phyloP scores from a whole-genome alignment of 2,329 filamentous ascomycete species.

The Xylariaceae sp. region DNA sequence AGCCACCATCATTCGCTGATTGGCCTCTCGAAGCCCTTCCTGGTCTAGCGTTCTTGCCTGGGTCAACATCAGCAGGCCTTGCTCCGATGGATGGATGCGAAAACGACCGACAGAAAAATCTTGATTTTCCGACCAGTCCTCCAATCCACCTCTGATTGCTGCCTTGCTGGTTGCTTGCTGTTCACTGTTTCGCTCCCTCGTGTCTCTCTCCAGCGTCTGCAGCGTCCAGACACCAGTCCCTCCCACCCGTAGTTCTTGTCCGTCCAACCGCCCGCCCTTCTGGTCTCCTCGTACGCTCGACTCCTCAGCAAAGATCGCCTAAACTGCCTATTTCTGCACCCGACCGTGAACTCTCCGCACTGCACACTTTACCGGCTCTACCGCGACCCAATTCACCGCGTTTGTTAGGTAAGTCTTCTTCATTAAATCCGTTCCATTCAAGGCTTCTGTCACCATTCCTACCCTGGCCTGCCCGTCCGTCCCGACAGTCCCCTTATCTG shows the following conservation, averaged over 20 bases:
- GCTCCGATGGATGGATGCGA: too few relatives aligned
- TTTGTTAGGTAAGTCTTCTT: constrained; percentile 24
- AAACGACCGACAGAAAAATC: too few relatives aligned
- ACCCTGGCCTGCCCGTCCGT: constrained; percentile 5
- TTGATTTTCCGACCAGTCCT: not conserved
- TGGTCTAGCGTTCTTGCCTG: too few relatives aligned
- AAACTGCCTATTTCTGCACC: constrained; percentile 12
- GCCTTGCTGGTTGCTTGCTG: not conserved
- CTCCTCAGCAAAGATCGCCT: constrained; percentile 4
- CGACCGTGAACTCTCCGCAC: constrained; percentile 5
- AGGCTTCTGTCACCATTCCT: constrained; percentile 15
- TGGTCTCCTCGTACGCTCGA: constrained; percentile 9
- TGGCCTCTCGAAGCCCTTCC: too few relatives aligned
- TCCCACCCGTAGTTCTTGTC: too few relatives aligned
- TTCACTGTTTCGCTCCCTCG: not conserved
- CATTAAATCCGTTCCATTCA: constrained; percentile 9
- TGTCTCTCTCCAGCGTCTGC: too few relatives aligned
- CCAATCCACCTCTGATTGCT: not conserved
- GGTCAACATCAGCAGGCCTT: too few relatives aligned
- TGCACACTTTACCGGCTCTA: constrained; percentile 12
- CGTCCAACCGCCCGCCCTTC: constrained; percentile 7
- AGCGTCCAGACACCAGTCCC: too few relatives aligned
- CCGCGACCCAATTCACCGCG: constrained; percentile 13
- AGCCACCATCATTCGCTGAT: too few relatives aligned
- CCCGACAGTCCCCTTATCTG: too few relatives aligned